Evolutionary conservation across 768 basidiomycete genomes (phyloP).

Genomic region (Exsudoporus frostii): DNA sequence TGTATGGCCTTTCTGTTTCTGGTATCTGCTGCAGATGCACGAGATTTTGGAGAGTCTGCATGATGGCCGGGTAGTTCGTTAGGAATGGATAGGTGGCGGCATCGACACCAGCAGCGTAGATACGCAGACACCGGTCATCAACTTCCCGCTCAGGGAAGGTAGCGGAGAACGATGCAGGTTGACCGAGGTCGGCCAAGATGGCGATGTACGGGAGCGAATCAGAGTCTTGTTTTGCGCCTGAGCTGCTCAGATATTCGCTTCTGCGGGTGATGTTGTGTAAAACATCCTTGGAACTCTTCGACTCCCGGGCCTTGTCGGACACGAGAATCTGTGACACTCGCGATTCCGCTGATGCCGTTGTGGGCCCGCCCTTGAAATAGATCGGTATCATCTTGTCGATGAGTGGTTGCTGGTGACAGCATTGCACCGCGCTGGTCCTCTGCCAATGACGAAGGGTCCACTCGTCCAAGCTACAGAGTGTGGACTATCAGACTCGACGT

Average conservation of each 20-base stretch:
- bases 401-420: conserved; percentile 10
- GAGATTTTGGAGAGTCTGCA: neutral
- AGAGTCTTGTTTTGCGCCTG: neutral
- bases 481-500: neutral
- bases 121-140: conserved; percentile 9
- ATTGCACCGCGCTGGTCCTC: conserved; percentile 18
- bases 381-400: conserved; percentile 20
- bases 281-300: neutral
- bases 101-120: conserved; percentile 8
- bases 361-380: conserved; percentile 1
- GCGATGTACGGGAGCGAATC: conserved; percentile 11
- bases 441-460: conserved; percentile 18
- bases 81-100: conserved; percentile 11
- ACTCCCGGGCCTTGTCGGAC: conserved; percentile 14
- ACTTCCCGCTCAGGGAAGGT: neutral
- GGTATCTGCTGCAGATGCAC: neutral
- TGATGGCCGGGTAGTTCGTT: neutral
- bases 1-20: neutral
- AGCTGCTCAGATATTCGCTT: neutral
- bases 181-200: conserved; percentile 16
- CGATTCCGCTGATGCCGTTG: neutral
- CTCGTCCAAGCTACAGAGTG: neutral
- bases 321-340: conserved; percentile 22
- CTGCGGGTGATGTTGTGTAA: conserved; percentile 1
- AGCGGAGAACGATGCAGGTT: neutral